Conservation (phyloP, 1,284 basidiomycete genomes). For the Exobasidium rhododendri region DNA sequence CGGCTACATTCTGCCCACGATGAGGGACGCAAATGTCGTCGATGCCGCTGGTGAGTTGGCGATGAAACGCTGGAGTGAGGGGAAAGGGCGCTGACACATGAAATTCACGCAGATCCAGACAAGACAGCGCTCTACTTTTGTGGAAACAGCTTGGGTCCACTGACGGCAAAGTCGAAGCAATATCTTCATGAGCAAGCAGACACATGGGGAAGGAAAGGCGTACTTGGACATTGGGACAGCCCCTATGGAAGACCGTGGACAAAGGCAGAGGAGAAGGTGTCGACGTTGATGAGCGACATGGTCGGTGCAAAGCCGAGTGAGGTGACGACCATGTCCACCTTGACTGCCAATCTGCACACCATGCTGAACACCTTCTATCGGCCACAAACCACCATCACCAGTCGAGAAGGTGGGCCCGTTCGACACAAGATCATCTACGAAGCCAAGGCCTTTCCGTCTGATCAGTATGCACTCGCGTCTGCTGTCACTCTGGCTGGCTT, state of each 20-base stretch:
- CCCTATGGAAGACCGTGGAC: slow-evolving; percentile 80
- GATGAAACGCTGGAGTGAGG: neutral
- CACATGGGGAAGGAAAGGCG: slow-evolving; percentile 76
- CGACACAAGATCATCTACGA: slow-evolving; percentile 91
- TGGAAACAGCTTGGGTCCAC: slow-evolving; percentile 88
- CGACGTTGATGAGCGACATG: slow-evolving; percentile 72
- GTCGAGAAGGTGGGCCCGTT: slow-evolving; percentile 64
- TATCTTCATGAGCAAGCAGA: slow-evolving; percentile 79
- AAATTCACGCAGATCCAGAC: neutral
- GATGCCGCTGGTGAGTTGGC: neutral
- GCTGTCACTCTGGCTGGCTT: slow-evolving; percentile 79
- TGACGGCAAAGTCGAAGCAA: slow-evolving; percentile 69
- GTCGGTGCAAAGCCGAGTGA: slow-evolving; percentile 84
- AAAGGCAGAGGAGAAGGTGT: slow-evolving; percentile 70
- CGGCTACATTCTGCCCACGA: slow-evolving; percentile 1
- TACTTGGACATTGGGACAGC: slow-evolving; percentile 87
- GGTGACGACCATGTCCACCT: slow-evolving; percentile 87
- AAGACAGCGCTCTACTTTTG: slow-evolving; percentile 72
- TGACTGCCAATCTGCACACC: slow-evolving; percentile 91
- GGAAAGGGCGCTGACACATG: neutral
- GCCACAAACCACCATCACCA: slow-evolving; percentile 76
- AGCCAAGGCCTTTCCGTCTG: slow-evolving; percentile 88
- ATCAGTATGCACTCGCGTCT: slow-evolving; percentile 92
- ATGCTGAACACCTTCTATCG: slow-evolving; percentile 92
- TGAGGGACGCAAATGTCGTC: neutral